These are phyloP conservation scores for Licmophora abbreviata DNA, from an alignment of 108 stramenopile species.

Conservation along the genomic window DNA sequence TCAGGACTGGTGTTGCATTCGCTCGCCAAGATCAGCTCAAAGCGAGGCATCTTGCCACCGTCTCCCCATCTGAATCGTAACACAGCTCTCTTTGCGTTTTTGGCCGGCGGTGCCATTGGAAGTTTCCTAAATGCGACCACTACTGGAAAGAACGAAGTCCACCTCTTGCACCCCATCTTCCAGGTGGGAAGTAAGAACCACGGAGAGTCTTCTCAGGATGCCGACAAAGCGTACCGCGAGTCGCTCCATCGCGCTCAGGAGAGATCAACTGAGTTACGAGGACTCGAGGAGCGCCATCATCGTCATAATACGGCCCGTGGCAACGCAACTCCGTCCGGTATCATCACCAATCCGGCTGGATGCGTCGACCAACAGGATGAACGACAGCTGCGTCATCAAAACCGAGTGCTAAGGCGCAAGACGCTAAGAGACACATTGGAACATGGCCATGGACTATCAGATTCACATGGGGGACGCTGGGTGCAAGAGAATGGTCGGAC, in stretches of 20 bases:
- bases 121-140: constrained; percentile 57
- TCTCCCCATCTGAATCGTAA: constrained; percentile 36
- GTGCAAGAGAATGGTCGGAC: too few species aligned
- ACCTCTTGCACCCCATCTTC: constrained; percentile 70
- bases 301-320: constrained; percentile 1
- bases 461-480: constrained; percentile 46
- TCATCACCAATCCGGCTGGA: constrained; percentile 20
- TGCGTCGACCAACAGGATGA: constrained; percentile 23
- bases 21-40: not conserved
- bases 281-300: constrained; percentile 2
- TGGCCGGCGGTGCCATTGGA: constrained; percentile 66
- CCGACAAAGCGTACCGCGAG: constrained; percentile 15
- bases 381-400: not conserved
- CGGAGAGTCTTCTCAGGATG: constrained; percentile 5
- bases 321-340: not conserved
- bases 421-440: constrained; percentile 32
- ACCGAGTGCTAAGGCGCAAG: constrained; percentile 23
- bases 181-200: constrained; percentile 21
- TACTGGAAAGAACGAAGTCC: constrained; percentile 67
- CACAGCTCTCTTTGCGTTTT: constrained; percentile 46
- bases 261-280: constrained; percentile 9
- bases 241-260: not conserved
- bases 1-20: constrained; percentile 15
- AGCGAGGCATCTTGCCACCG: not conserved
- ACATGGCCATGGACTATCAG: constrained; percentile 21